Conservation (phyloP, 78 protist genomes). For the Dictyostelium firmibasis region DNA sequence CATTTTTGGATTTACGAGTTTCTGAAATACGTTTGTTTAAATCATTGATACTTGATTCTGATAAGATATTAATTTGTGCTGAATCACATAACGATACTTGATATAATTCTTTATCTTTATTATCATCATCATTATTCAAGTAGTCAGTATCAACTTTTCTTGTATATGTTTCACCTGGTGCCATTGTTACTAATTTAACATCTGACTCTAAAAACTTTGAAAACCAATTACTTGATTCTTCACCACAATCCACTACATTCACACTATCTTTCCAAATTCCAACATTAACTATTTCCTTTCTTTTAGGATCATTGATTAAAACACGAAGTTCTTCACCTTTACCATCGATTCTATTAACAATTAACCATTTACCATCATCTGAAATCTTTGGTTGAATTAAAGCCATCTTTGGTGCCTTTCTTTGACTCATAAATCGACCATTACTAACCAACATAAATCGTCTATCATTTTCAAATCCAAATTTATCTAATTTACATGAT, state of each 20-base stretch:
- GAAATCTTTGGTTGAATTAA: not conserved
- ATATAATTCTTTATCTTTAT: not conserved
- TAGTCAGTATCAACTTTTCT: not conserved
- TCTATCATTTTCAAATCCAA: constrained; percentile 59
- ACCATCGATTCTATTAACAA: not conserved
- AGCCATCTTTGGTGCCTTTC: constrained; percentile 19
- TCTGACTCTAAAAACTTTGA: not conserved
- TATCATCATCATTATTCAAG: not conserved
- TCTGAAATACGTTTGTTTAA: not conserved
- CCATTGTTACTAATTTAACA: not conserved
- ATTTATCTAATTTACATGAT: constrained; percentile 5
- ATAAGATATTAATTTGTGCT: constrained; percentile 4
- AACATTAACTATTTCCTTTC: not conserved
- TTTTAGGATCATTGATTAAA: not conserved
- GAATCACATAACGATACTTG: constrained; percentile 24
- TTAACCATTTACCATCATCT: constrained; percentile 1
- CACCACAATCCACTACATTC: constrained; percentile 13
- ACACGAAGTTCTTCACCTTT: not conserved
- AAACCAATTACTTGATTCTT: constrained; percentile 21
- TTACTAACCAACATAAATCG: constrained; percentile 17
- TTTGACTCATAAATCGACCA: constrained; percentile 43
- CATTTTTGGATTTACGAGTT: not conserved
- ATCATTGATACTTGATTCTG: constrained; percentile 24
- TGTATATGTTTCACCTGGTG: not conserved
- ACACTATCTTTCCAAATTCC: constrained; percentile 35